phyloP scores from a whole-genome alignment of 139 green algal genomes.

The Closterium sp. region DNA sequence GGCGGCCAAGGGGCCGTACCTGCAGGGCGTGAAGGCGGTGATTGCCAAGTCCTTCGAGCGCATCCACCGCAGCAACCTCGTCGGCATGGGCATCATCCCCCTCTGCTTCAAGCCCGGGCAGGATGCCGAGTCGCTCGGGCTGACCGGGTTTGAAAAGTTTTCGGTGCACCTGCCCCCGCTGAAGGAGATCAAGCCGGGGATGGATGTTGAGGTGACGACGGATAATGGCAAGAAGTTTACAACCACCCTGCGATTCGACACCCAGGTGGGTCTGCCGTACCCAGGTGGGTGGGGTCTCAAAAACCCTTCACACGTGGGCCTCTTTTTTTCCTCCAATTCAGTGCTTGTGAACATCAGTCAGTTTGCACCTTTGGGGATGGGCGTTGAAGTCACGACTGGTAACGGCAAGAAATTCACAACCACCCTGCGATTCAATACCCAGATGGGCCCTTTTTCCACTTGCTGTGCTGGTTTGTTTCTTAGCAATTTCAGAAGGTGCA shows the following conservation, averaged over 20 bases:
- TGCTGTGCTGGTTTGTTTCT: no score
- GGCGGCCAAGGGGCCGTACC: slow-evolving; percentile 59
- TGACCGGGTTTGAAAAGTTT: slow-evolving; percentile 53
- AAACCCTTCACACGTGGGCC: no score
- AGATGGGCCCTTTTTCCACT: no score
- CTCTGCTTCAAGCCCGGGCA: slow-evolving; percentile 55
- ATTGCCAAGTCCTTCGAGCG: slow-evolving; percentile 60
- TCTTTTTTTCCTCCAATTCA: no score
- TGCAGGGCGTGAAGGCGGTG: slow-evolving; percentile 58
- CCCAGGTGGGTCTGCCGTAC: slow-evolving; percentile 44
- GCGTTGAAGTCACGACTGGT: slow-evolving; percentile 42
- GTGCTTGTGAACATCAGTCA: no score
- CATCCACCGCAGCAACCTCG: slow-evolving; percentile 58
- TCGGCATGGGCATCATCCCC: slow-evolving; percentile 58
- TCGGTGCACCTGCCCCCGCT: slow-evolving; percentile 44
- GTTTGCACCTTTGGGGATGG: no score
- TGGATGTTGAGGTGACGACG: slow-evolving; percentile 49
- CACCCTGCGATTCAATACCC: slow-evolving; percentile 51
- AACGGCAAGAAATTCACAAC: slow-evolving; percentile 31
- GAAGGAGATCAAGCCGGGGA: slow-evolving; percentile 53
- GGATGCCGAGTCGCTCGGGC: slow-evolving; percentile 44
- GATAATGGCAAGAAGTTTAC: slow-evolving; percentile 42
- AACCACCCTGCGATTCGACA: slow-evolving; percentile 51
- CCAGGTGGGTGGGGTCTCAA: no score
- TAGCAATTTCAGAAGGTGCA: no score